phyloP scores from a whole-genome alignment of 2,329 filamentous ascomycete genomes.

The Fusarium subtropicale region DNA sequence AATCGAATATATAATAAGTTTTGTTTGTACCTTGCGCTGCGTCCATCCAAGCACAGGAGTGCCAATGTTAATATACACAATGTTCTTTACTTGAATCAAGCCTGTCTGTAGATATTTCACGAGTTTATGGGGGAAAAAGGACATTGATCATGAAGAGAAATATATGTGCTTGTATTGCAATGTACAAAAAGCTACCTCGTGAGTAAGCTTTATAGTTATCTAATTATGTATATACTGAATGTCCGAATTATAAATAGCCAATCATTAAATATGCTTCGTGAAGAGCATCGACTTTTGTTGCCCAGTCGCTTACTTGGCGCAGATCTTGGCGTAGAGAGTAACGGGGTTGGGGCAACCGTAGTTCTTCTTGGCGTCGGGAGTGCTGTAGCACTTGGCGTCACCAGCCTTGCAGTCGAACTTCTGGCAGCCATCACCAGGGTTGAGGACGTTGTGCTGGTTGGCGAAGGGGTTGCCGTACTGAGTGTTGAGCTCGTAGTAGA shows the following conservation, averaged over 20 bases:
- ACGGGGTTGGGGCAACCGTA: conserved; percentile 57
- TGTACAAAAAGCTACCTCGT: background rate
- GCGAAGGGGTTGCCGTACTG: conserved; percentile 56
- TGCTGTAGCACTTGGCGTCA: conserved; percentile 57
- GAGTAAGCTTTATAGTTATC: background rate
- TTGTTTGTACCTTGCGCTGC: background rate
- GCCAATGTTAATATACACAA: background rate
- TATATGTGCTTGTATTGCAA: conserved; percentile 13
- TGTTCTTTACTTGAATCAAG: background rate
- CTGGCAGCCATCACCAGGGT: conserved; percentile 53
- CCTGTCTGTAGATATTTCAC: too few relatives aligned
- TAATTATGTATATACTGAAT: conserved; percentile 12
- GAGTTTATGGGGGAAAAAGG: accelerated
- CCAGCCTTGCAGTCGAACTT: conserved; percentile 55
- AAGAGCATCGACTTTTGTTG: background rate
- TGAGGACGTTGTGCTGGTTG: conserved; percentile 52
- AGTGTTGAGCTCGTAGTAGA: conserved; percentile 58
- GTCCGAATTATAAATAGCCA: too few relatives aligned
- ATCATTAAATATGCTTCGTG: background rate
- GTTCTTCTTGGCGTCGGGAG: conserved; percentile 53
- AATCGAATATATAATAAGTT: background rate
- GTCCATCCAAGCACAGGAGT: background rate
- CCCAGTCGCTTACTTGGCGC: conserved; percentile 37
- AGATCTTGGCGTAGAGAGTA: conserved; percentile 51
- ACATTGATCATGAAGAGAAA: background rate